Conservation (phyloP, 345 rosid species). For the Theobroma cacao region DNA sequence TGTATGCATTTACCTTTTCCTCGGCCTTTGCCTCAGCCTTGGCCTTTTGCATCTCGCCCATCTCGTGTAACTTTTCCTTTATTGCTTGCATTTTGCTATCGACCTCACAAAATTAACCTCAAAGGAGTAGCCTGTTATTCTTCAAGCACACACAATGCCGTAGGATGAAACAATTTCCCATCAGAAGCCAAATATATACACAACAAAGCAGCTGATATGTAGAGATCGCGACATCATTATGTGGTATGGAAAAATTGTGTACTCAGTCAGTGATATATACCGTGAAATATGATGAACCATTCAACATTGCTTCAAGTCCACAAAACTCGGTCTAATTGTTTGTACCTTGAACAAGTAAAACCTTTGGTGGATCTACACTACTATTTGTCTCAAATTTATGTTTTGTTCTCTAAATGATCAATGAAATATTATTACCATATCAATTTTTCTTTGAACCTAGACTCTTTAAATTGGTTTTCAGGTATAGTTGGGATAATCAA, state of each 20-base stretch:
- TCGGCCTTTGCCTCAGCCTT: slow-evolving; percentile 53
- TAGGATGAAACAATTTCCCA: background rate
- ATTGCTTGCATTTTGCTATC: slow-evolving; percentile 43
- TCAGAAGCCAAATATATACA: background rate
- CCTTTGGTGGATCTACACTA: no score
- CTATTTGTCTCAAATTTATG: no score
- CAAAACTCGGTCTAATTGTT: no score
- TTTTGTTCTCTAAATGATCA: no score
- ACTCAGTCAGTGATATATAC: background rate
- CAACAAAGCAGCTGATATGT: background rate
- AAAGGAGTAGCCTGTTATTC: background rate
- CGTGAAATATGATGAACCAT: background rate
- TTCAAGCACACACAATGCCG: background rate
- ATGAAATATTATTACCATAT: no score
- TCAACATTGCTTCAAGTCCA: background rate
- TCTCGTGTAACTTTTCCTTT: slow-evolving; percentile 46
- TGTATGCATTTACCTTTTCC: slow-evolving; percentile 33
- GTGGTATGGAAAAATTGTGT: background rate
- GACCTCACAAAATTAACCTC: background rate
- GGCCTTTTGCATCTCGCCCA: slow-evolving; percentile 39
- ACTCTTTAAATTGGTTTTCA: no score
- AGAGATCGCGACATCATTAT: background rate
- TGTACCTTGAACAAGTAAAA: no score
- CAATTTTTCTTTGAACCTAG: no score
- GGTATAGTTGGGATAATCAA: no score